Percentiles rank a stretch among this genome's conserved stretches.
Evolutionary conservation across 371 early-diverging fungal genomes (phyloP).

Genomic region (Mucor lusitanicus): DNA sequence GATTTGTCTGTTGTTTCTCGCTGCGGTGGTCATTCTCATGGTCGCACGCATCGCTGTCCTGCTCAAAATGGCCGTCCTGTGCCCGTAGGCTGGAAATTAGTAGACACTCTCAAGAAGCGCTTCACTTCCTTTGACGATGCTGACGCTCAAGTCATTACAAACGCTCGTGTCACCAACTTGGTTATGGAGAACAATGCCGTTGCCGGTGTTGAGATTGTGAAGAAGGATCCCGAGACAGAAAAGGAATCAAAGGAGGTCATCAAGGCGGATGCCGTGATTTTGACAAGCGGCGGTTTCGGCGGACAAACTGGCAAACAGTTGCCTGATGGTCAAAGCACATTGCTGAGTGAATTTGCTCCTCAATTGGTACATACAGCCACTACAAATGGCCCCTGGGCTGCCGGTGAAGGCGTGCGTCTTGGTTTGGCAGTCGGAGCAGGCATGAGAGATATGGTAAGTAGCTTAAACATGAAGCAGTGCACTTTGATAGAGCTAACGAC

Average conservation of each 20-base stretch:
- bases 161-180: slow-evolving; percentile 34
- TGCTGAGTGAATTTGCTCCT: slow-evolving; percentile 61
- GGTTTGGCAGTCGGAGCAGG: slow-evolving; percentile 63
- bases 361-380: slow-evolving; percentile 68
- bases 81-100: slow-evolving; percentile 72
- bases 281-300: slow-evolving; percentile 41
- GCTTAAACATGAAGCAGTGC: neutral
- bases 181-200: neutral
- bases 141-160: slow-evolving; percentile 50
- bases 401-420: slow-evolving; percentile 81
- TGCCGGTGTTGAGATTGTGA: slow-evolving; percentile 17
- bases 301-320: slow-evolving; percentile 26
- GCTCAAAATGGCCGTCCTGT: slow-evolving; percentile 56
- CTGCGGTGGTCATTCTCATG: slow-evolving; percentile 69
- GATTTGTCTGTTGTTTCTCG: slow-evolving; percentile 74
- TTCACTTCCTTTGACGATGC: slow-evolving; percentile 16
- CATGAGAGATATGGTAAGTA: slow-evolving; percentile 72
- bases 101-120: slow-evolving; percentile 45
- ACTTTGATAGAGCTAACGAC: neutral
- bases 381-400: slow-evolving; percentile 85
- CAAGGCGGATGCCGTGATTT: slow-evolving; percentile 27
- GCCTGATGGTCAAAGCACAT: slow-evolving; percentile 24
- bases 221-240: slow-evolving; percentile 17
- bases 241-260: slow-evolving; percentile 29
- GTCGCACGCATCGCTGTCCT: slow-evolving; percentile 76